phyloP scores from a whole-genome alignment of 345 rosid genomes.

The Balakata baccata region DNA sequence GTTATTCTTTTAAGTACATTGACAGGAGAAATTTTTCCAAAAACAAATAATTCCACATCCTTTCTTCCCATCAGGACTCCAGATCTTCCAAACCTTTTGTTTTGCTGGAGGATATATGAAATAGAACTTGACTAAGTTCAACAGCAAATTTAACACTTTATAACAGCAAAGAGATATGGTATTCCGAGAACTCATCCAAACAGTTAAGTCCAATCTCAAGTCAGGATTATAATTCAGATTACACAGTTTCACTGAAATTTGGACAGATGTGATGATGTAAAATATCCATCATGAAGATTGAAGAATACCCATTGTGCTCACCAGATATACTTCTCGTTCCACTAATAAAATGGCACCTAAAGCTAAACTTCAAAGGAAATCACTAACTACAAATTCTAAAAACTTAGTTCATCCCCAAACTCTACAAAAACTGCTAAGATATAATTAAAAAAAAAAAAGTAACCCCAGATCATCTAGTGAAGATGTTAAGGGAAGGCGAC shows the following conservation, averaged over 20 bases:
- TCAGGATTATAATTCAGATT: background rate
- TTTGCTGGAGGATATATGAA: background rate
- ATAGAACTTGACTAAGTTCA: background rate
- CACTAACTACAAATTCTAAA: too few relatives aligned
- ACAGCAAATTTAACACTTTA: background rate
- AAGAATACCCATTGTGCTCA: background rate
- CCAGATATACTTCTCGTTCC: background rate
- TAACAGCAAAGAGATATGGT: background rate
- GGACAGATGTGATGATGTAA: background rate
- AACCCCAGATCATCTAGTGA: constrained; percentile 3
- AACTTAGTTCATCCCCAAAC: background rate
- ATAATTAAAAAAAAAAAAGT: background rate
- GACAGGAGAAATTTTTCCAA: background rate
- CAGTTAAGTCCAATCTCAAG: background rate
- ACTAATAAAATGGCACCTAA: background rate
- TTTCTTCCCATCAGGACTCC: background rate
- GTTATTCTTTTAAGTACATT: background rate
- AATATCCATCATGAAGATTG: background rate
- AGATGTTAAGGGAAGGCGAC: background rate
- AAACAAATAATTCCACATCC: background rate
- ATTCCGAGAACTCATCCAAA: background rate
- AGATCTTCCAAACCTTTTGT: background rate
- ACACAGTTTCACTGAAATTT: background rate
- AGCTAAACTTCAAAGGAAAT: background rate
- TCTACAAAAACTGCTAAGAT: background rate